Evolutionary conservation across 129 eudicot genomes (phyloP), one percentile per base, ranked within the genome.

Genomic region (Escallonia herrerae): DNA sequence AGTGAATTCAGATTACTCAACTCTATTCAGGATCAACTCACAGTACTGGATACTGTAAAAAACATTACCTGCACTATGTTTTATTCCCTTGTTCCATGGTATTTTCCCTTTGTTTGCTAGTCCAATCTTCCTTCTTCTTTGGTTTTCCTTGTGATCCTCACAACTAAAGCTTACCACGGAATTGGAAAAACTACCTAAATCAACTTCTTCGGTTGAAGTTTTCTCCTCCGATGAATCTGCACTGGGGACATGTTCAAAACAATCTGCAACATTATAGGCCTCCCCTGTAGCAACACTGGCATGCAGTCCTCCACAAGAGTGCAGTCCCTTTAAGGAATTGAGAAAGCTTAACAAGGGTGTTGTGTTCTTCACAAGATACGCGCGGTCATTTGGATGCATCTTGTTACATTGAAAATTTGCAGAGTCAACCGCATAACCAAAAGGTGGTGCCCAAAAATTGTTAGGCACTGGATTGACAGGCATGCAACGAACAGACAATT

Each of bases 41-140:
- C 10, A 57, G 46, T 47, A 15, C n/a, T 33, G 38, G 33, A 71
- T 14, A 46, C 58, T 61, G 37, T 54, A 52, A 10, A 43, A 15
- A 75, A 2, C 12, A 40, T 33, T 77, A 85, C 96, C 96, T 67
- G 76, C 75, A 66, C 79, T 83, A 66, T 93, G 96, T 64, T 77
- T 83, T 60, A 60, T 77, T 67, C 98, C 96, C 74, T 93, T 91
- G 74, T 87, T 87, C 97, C 97, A 91, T 13, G 96, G 97, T 11
- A 83, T 65, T 72, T 65, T 85, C 60, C 96, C 96, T 75, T 77
- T 93, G 72, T 88, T 88, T 33, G 83, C 90, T 56, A 75, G 57
- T 52, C 81, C 85, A 56, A 75, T 81, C 74, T 76, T 91, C 38
- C 63, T 75, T 54, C 84, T 77, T 72, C 87, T 79, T 55, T 67